A percentile compares a stretch with the other conserved stretches of the same genome.
These are phyloP conservation scores for Parastagonospora nodorum DNA, from an alignment of 2,329 filamentous ascomycete species.

Conservation along the genomic window DNA sequence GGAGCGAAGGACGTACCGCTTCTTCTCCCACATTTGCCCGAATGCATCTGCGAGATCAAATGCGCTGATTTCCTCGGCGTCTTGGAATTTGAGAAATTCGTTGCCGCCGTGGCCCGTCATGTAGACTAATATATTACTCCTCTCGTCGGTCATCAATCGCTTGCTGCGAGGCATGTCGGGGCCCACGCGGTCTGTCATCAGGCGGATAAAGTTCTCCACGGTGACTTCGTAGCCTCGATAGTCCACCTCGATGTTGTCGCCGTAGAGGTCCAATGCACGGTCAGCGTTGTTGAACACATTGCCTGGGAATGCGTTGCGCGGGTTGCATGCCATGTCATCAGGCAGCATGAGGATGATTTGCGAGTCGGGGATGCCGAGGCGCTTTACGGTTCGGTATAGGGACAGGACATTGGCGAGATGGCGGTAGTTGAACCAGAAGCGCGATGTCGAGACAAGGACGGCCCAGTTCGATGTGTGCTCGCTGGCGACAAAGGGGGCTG, in stretches of 20 bases:
- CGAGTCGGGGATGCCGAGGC: slow-evolving; percentile 94
- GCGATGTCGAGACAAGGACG: slow-evolving; percentile 95
- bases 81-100: slow-evolving; percentile 98
- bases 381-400: slow-evolving; percentile 96
- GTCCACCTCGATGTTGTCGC: slow-evolving; percentile 98
- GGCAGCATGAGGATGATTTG: slow-evolving; percentile 99
- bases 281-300: slow-evolving; percentile 99
- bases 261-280: slow-evolving; percentile 92
- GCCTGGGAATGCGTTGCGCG: slow-evolving; percentile 94
- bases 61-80: slow-evolving; percentile 94
- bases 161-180: slow-evolving; percentile 96
- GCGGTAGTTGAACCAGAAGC: slow-evolving; percentile 99
- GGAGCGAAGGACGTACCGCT: slow-evolving; percentile 61
- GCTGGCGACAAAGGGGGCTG: slow-evolving; percentile 54
- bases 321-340: slow-evolving; percentile 99
- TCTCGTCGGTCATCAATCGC: slow-evolving; percentile 88
- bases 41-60: slow-evolving; percentile 97
- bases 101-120: slow-evolving; percentile 99
- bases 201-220: slow-evolving; percentile 96
- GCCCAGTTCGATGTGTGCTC: slow-evolving; percentile 99
- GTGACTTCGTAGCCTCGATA: slow-evolving; percentile 98
- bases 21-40: slow-evolving; percentile 99
- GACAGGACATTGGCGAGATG: slow-evolving; percentile 97
- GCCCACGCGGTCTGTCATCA: slow-evolving; percentile 91
- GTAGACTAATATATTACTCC: slow-evolving; percentile 96